These are phyloP conservation scores for Paraconiothyrium brasiliense DNA, from an alignment of 2,329 filamentous ascomycete genomes.

Conservation along the genomic window DNA sequence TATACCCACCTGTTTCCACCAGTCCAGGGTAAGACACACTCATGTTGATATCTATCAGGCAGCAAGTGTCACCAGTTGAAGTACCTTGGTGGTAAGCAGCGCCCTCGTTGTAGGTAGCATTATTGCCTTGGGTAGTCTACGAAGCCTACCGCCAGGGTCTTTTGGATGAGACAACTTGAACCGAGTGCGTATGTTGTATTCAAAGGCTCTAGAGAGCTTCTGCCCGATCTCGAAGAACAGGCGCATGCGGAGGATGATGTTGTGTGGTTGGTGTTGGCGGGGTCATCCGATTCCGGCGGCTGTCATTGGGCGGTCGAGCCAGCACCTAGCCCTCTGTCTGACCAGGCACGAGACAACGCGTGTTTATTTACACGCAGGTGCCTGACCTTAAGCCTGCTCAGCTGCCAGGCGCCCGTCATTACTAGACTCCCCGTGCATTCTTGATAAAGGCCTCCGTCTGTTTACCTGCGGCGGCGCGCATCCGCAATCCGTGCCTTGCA, in stretches of 20 bases:
- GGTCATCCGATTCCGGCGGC: slow-evolving; percentile 1
- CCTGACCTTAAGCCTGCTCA: neutral
- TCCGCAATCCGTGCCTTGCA: neutral
- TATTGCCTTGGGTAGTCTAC: too few relatives aligned
- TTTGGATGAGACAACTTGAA: too few relatives aligned
- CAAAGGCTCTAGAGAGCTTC: neutral
- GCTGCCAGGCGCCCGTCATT: neutral
- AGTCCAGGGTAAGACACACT: neutral
- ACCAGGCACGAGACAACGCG: slow-evolving; percentile 26
- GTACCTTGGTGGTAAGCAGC: too few relatives aligned
- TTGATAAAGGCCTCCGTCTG: neutral
- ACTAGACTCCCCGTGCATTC: neutral
- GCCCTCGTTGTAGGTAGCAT: too few relatives aligned
- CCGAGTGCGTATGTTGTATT: neutral
- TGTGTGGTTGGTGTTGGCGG: slow-evolving; percentile 6
- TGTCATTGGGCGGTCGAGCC: slow-evolving; percentile 1
- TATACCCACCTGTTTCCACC: neutral
- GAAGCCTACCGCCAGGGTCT: too few relatives aligned
- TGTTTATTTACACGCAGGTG: slow-evolving; percentile 21
- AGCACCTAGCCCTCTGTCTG: slow-evolving; percentile 7
- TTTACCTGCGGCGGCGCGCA: neutral
- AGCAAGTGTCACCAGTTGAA: neutral
- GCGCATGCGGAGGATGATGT: neutral
- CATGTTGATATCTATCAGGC: neutral
- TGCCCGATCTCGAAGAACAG: neutral